Evolutionary conservation across 108 stramenopile genomes (phyloP), one percentile per base, ranked within the genome.

Genomic region (Pseudonitzschia pungens): DNA sequence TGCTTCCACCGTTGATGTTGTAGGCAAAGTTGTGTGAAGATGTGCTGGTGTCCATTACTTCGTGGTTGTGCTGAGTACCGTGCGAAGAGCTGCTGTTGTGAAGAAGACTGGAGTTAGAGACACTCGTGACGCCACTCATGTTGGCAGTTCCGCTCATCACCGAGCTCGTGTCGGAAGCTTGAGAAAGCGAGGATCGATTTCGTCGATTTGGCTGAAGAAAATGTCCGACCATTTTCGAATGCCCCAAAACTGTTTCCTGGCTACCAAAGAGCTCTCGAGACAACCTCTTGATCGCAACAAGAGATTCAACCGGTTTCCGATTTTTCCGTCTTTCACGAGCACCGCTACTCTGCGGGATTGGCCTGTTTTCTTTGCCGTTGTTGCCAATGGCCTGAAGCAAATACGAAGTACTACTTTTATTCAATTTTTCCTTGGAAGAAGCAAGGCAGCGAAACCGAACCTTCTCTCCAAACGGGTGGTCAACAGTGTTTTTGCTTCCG

Each of bases 121-220:
- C n/a, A n/a, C n/a, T n/a, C n/a, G n/a, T n/a, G n/a, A n/a, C n/a
- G n/a, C n/a, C n/a, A n/a, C n/a, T n/a, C n/a, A n/a, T n/a, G n/a
- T n/a, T n/a, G n/a, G n/a, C n/a, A n/a, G n/a, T 15, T 33, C 33
- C 36, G 26, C 36, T 64, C 31, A 20, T 24, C 0, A 33, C 4
- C 11, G 62, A 24, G 28, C 41, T 27, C 4, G 58, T 16, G 16
- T 65, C 24, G 64, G 43, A 31, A 65, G 24, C 14, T 33, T 54
- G 27, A 32, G 66, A 67, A 22, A 50, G 18, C 2, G 40, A 52
- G 41, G 69, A 40, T 24, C 75, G 58, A 26, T 52, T 50, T 44
- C 68, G 63, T 14, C 75, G 68, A 33, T 70, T 69, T 14, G 58
- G 58, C 16, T 76, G 75, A 16, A 76, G 60, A 56, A 76, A 76